Base-by-base conservation (phyloP, 2,329 filamentous ascomycete species). In the Fusarium sp. region DNA sequence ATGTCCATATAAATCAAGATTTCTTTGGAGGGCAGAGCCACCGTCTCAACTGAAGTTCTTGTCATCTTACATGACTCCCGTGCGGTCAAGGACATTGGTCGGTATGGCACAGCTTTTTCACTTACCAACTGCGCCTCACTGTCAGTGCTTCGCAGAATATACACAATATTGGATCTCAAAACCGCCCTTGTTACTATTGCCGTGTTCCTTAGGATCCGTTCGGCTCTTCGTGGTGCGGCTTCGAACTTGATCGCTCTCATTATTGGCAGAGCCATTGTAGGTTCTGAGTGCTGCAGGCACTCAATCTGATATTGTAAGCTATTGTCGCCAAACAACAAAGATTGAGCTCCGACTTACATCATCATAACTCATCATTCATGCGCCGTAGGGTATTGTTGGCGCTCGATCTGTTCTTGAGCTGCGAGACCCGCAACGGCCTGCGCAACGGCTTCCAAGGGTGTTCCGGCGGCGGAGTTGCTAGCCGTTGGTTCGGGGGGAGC, bases 231-330 rank as follows among this genome's bases (percentile, higher is more conserved):
- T 57, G 78, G 73, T 26, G 69, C 59, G 16, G 63, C 63, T 8
- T 59, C 62, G 8, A 83, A 72, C 60, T 85, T 84, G 12, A 75
- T 79, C 15, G 78, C 80, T 40, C 83, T 87, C 66, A 86, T 87
- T 61, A 68, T 83, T 33, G 84, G 85, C 23, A 82, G 85, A 46
- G 83, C 84, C 46, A 79, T 86, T 46, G 84, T 84, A 31, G 84
- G 84, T 15, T 60, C 84, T 30, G 8, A 84, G 84, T 1, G 81
- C 81, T 15, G 83, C 83, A 12, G 84, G 84, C 57, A 85, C 87
- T 67, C 85, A 86, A 71, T 82, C 83, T 2, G 84, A 84, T n/a
- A 80, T 58, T 28, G 54, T 72, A 28, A 44, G 61, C 45, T 36
- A 4, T 80, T 40, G 12, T 10, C 6, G 9, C 10, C 4, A 26